Evolutionary conservation across 208 protist genomes (phyloP).

Genomic region (Trypanosoma scelopori): DNA sequence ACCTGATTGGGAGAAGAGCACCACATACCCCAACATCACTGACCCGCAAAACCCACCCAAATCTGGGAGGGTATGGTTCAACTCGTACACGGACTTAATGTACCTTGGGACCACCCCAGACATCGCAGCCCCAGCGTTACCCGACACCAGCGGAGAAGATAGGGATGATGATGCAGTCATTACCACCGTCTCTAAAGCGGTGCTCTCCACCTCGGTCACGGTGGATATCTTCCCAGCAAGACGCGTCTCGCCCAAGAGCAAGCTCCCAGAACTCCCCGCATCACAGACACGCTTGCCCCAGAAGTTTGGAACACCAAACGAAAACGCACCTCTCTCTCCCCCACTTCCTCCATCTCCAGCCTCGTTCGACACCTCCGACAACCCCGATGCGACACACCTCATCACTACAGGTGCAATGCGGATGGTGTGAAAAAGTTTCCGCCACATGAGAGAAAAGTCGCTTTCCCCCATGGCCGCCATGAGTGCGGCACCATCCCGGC

Average conservation of each 20-base stretch:
- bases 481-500: constrained; percentile 30
- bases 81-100: constrained; percentile 32
- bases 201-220: background rate
- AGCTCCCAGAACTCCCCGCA: no score
- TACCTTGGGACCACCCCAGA: constrained; percentile 11
- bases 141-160: background rate
- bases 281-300: no score
- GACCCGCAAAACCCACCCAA: constrained; percentile 4
- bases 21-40: constrained; percentile 27
- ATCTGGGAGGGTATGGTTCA: constrained; percentile 36
- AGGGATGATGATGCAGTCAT: no score
- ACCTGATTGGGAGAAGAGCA: constrained; percentile 20
- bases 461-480: constrained; percentile 41
- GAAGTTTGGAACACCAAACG: no score
- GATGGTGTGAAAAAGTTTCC: constrained; percentile 43
- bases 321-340: background rate
- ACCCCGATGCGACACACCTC: background rate
- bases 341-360: background rate
- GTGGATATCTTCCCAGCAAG: no score
- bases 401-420: constrained; percentile 41
- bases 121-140: background rate
- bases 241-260: no score
- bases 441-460: constrained; percentile 45
- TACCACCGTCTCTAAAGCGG: background rate
- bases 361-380: background rate